These are phyloP conservation scores for Leishmania major DNA, from an alignment of 208 protist genomes.

Conservation along the genomic window DNA sequence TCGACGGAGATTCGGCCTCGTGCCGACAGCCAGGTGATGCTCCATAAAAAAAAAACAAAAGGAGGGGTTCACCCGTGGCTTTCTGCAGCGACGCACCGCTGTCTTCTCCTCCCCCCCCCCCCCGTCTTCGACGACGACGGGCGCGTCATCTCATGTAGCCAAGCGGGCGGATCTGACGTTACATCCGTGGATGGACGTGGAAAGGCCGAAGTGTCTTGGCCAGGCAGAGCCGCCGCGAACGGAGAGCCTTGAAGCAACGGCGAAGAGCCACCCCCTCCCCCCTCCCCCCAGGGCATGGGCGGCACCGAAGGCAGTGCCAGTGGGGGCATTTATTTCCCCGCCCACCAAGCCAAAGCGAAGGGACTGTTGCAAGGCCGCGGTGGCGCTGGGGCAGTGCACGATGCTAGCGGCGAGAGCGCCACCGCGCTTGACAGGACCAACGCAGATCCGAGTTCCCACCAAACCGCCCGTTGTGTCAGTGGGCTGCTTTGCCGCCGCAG, in stretches of 20 bases:
- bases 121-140: not conserved
- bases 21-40: not conserved
- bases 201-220: not conserved
- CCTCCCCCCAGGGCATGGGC: too few species aligned
- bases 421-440: too few species aligned
- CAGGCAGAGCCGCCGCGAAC: not conserved
- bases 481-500: too few species aligned
- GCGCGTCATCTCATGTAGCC: rapidly evolving
- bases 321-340: too few species aligned
- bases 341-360: too few species aligned
- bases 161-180: not conserved
- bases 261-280: not conserved
- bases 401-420: too few species aligned
- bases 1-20: not conserved
- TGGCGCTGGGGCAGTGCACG: too few species aligned
- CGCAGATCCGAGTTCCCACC: too few species aligned
- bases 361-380: not conserved
- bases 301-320: too few species aligned
- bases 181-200: not conserved
- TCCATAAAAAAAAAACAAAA: not conserved
- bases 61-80: not conserved
- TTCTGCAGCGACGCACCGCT: not conserved
- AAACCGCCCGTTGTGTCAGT: too few species aligned
- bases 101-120: too few species aligned
- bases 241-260: too few species aligned